A percentile compares a stretch with the other conserved stretches of the same genome.
Conservation (phyloP, 805 yeast genomes). For the Hagleromyces aurorensis region DNA sequence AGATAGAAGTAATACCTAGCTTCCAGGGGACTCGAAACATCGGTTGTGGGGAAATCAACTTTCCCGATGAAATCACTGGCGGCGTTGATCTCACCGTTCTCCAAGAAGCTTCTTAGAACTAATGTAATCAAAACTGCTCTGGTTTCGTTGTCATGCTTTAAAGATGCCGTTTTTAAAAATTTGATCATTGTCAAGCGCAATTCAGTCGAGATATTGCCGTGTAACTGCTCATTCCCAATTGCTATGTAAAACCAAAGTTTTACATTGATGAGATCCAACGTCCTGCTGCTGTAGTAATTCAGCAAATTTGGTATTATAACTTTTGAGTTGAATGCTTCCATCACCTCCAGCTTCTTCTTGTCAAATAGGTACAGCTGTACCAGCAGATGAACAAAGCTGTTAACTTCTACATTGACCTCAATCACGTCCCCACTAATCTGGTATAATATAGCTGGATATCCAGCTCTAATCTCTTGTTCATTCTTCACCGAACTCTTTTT, state of each 20-base stretch:
- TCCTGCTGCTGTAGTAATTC: slow-evolving; percentile 64
- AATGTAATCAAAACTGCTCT: slow-evolving; percentile 83
- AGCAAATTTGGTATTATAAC: slow-evolving; percentile 43
- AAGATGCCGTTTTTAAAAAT: slow-evolving; percentile 78
- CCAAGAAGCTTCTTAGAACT: slow-evolving; percentile 70
- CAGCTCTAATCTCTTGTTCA: slow-evolving; percentile 25
- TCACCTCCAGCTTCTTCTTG: slow-evolving; percentile 38
- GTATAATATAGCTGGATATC: slow-evolving; percentile 29
- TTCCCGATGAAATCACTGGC: slow-evolving; percentile 88
- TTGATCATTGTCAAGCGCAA: slow-evolving; percentile 63
- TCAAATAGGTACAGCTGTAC: slow-evolving; percentile 74
- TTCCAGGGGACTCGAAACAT: slow-evolving; percentile 77
- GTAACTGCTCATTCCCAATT: slow-evolving; percentile 62
- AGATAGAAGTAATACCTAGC: slow-evolving; percentile 89
- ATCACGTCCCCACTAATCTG: slow-evolving; percentile 20
- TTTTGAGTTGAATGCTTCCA: slow-evolving; percentile 46
- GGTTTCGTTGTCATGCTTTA: slow-evolving; percentile 89
- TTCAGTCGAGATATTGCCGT: slow-evolving; percentile 16
- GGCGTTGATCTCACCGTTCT: slow-evolving; percentile 72
- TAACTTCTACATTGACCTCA: slow-evolving; percentile 67
- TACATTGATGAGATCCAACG: slow-evolving; percentile 79
- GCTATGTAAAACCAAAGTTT: slow-evolving; percentile 89
- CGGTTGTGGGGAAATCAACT: slow-evolving; percentile 69
- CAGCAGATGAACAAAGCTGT: slow-evolving; percentile 69
- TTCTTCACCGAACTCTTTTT: slow-evolving; percentile 31